A percentile compares a stretch with the other conserved stretches of the same genome.
phyloP scores from a whole-genome alignment of 805 yeast genomes.

The Wickerhamomyces canadensis region DNA sequence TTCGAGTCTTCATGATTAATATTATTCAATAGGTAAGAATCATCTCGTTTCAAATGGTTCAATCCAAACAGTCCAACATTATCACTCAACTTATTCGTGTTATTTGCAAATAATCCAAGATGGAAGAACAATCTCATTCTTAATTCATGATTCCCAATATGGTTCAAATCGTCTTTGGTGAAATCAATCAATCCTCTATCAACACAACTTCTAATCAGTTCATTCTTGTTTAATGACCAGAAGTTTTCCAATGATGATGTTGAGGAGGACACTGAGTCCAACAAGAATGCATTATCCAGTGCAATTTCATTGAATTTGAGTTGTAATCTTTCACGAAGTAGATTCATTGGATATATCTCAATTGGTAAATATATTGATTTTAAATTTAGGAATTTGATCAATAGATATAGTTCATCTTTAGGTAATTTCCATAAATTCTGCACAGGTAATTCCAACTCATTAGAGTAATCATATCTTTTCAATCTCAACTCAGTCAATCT shows the following conservation, averaged over 20 bases:
- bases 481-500: constrained; percentile 13
- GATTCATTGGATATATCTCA: constrained; percentile 33
- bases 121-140: constrained; percentile 35
- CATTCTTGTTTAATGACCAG: constrained; percentile 43
- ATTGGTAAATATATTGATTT: constrained; percentile 36
- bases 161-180: constrained; percentile 25
- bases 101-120: constrained; percentile 34
- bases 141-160: constrained; percentile 28
- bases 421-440: constrained; percentile 46
- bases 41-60: constrained; percentile 16
- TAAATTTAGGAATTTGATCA: constrained; percentile 33
- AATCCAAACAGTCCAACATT: constrained; percentile 29
- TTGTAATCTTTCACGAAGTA: constrained; percentile 31
- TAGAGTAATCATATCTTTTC: constrained; percentile 11
- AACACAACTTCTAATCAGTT: constrained; percentile 47
- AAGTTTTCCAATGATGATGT: constrained; percentile 20
- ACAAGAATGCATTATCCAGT: constrained; percentile 46
- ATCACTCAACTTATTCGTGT: constrained; percentile 21
- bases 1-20: constrained; percentile 8
- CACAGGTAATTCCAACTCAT: constrained; percentile 26
- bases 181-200: constrained; percentile 50
- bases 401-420: constrained; percentile 29
- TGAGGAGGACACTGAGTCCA: constrained; percentile 25
- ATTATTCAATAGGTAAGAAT: constrained; percentile 6
- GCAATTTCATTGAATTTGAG: constrained; percentile 37